Percentiles rank a stretch among this genome's conserved stretches.
Conservation (phyloP, 192 early-diverging fungal species). For the Umbelopsis ramanniana region DNA sequence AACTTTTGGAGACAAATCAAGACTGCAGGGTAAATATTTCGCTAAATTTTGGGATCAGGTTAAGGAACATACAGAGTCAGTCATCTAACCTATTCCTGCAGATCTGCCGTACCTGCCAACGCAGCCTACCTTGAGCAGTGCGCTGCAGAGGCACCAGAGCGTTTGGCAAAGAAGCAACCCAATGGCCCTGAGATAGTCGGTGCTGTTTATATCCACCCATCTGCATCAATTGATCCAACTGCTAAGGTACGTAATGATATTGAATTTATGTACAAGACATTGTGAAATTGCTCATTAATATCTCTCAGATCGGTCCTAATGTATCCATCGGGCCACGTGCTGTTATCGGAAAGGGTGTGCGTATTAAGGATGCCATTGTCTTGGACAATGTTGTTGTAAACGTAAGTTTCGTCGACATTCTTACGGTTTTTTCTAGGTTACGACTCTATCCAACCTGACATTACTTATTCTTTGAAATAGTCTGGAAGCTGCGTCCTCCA, state of each 20-base stretch:
- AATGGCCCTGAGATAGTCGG: slow-evolving; percentile 81
- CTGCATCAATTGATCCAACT: slow-evolving; percentile 89
- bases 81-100: slow-evolving; percentile 31
- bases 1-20: slow-evolving; percentile 99
- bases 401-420: too few relatives aligned
- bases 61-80: neutral
- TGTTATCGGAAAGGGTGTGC: slow-evolving; percentile 87
- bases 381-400: slow-evolving; percentile 90
- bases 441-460: neutral
- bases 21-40: slow-evolving; percentile 70
- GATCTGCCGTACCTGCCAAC: slow-evolving; percentile 94
- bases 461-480: slow-evolving; percentile 37
- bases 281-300: neutral
- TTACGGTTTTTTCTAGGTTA: too few relatives aligned
- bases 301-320: slow-evolving; percentile 85
- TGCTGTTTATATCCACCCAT: slow-evolving; percentile 94
- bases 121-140: slow-evolving; percentile 89
- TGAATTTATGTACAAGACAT: neutral
- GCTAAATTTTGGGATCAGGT: neutral
- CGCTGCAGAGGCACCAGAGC: slow-evolving; percentile 61
- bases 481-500: slow-evolving; percentile 86
- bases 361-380: slow-evolving; percentile 92
- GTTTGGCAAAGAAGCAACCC: slow-evolving; percentile 56
- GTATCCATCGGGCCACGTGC: slow-evolving; percentile 93
- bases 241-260: slow-evolving; percentile 61